Evolutionary conservation across 2,329 filamentous ascomycete genomes (phyloP), one percentile per base, ranked within the genome.

Genomic region (Beauveria rudraprayagi): DNA sequence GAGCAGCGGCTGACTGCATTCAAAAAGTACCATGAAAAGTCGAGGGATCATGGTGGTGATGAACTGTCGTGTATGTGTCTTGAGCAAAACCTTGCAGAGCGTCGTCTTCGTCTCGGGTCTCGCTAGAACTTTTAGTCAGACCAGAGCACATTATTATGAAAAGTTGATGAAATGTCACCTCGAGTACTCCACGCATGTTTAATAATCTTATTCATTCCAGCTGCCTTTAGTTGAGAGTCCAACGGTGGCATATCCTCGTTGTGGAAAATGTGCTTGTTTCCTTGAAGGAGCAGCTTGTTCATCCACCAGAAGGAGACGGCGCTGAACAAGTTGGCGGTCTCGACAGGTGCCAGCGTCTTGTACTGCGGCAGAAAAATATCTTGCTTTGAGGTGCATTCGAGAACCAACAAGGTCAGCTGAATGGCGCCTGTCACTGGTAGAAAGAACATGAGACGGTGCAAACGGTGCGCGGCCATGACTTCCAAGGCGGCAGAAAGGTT

Each of bases 1-100:
- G 2, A 79, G 65, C 2, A 73, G 52, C 5, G 76, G 73, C 61
- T 78, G 77, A 0, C 72, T 69, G 53, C 75, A 78, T 5, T 72
- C 70, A 60, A 78, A 78, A 1, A 68, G 8, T 16, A 76, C 72
- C 14, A 78, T 63, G 26, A 71, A 70, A 0, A 78, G 41, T 8
- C 77, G 71, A 3, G 74, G 72, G 1, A 72, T 50, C n/a, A 74
- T 65, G 2, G 71, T 70, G 6, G 65, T 46, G 3, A 72, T 24
- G 17, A 62, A 62, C 6, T 50, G 41, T 22, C 34, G 11, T n/a
- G 16, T 34, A 22, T 52, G 28, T 11, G 61, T 54, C 14, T 54
- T 55, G 9, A 52, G 22, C 17, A 62, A n/a, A 19, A 62, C 41
- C n/a, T 51, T 34, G 11, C 19, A 56, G 4, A 62, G 16, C 5